Conservation (phyloP, 1,284 basidiomycete species). For the Leccinum pachyderme region DNA sequence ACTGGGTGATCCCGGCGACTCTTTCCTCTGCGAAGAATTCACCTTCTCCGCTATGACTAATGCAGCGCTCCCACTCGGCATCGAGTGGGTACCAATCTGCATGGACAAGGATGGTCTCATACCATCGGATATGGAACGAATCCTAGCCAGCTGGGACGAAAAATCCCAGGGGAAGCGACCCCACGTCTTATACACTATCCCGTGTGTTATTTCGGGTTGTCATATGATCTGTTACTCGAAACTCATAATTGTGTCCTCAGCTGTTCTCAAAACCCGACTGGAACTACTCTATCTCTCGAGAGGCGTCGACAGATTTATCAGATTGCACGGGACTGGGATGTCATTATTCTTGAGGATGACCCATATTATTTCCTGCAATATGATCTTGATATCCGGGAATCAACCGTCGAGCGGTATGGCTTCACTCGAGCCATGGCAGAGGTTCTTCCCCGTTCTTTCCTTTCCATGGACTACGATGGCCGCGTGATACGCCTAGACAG, state of each 20-base stretch:
- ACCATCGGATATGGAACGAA: conserved; percentile 47
- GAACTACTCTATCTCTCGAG: conserved; percentile 45
- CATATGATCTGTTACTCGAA: not conserved
- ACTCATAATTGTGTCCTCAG: conserved; percentile 21
- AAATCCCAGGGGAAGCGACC: conserved; percentile 33
- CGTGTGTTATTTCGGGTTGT: conserved; percentile 20
- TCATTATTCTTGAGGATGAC: conserved; percentile 54
- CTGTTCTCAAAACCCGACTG: conserved; percentile 55
- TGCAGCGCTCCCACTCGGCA: conserved; percentile 40
- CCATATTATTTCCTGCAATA: conserved; percentile 58
- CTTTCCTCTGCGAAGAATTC: conserved; percentile 51
- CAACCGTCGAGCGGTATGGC: conserved; percentile 27
- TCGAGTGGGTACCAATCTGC: conserved; percentile 44
- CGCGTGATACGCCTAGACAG: conserved; percentile 55
- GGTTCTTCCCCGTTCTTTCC: conserved; percentile 40
- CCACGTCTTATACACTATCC: conserved; percentile 33
- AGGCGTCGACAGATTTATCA: conserved; percentile 55
- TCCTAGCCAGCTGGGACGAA: conserved; percentile 50
- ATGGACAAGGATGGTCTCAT: conserved; percentile 57
- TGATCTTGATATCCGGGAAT: conserved; percentile 24
- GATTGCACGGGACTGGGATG: conserved; percentile 52
- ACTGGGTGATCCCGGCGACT: conserved; percentile 51
- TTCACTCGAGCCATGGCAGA: conserved; percentile 34
- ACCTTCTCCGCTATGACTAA: conserved; percentile 45
- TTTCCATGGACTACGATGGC: conserved; percentile 55